Conservation (phyloP, 2,329 filamentous ascomycete genomes). For the Diaporthe helianthi region DNA sequence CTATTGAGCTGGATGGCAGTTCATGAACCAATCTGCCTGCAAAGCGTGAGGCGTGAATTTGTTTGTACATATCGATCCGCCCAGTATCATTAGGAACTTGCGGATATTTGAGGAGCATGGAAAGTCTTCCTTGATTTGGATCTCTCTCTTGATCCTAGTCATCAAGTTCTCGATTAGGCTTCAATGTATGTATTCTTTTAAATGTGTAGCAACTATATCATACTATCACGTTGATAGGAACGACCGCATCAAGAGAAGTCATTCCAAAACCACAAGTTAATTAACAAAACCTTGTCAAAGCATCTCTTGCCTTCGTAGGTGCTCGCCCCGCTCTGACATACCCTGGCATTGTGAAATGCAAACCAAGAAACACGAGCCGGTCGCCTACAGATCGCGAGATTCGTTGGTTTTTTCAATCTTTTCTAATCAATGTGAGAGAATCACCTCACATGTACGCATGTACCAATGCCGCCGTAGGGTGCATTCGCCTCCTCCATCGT, state of each 20-base stretch:
- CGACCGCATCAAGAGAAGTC: background rate
- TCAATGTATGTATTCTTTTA: background rate
- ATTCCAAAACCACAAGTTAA: conserved; percentile 8
- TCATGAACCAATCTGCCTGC: background rate
- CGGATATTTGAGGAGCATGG: conserved; percentile 18
- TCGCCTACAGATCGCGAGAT: background rate
- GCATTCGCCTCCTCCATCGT: too few species aligned
- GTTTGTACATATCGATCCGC: conserved; percentile 20
- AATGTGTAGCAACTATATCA: conserved; percentile 21
- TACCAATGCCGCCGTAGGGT: too few species aligned
- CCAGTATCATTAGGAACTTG: conserved; percentile 22
- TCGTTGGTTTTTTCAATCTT: background rate
- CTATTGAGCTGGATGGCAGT: background rate
- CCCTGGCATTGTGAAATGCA: background rate
- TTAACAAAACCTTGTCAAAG: background rate
- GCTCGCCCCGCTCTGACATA: background rate
- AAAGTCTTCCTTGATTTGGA: background rate
- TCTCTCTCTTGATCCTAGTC: background rate
- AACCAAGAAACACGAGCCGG: background rate
- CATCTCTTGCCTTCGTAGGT: background rate
- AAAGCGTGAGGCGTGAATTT: conserved; percentile 8
- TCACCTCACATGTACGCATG: background rate
- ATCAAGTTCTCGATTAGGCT: background rate
- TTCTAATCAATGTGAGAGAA: background rate
- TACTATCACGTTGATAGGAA: background rate